A percentile compares a stretch with the other conserved stretches of the same genome.
phyloP scores from a whole-genome alignment of 2,329 filamentous ascomycete genomes.

The Nannizziopsis barbatae region DNA sequence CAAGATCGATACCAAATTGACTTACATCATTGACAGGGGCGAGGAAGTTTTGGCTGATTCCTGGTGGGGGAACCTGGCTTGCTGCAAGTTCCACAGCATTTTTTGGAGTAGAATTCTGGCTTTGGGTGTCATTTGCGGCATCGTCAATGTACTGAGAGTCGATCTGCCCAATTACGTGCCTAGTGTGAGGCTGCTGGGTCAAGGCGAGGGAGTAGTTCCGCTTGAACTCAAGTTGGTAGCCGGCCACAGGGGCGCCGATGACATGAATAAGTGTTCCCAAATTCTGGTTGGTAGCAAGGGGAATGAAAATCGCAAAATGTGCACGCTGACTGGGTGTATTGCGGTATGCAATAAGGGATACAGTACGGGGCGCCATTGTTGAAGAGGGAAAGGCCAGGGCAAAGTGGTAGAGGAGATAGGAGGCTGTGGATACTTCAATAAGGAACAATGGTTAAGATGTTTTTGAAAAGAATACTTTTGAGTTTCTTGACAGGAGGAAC shows the following conservation, averaged over 20 bases:
- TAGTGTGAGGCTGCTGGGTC: too few species aligned
- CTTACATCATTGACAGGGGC: conserved; percentile 28
- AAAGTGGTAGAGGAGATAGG: too few species aligned
- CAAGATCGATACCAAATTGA: background rate
- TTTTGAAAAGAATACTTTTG: too few species aligned
- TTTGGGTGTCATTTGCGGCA: too few species aligned
- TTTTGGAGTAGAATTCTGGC: conserved; percentile 20
- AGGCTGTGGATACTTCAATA: too few species aligned
- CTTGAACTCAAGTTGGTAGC: conserved; percentile 25
- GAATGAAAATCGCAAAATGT: conserved; percentile 26
- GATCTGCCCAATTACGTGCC: too few species aligned
- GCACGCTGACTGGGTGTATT: conserved; percentile 19
- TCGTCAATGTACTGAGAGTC: too few species aligned
- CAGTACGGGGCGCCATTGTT: conserved; percentile 19
- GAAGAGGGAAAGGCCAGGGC: too few species aligned
- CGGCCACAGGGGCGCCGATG: conserved; percentile 25
- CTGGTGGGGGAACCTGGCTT: conserved; percentile 20
- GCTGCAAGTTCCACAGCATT: conserved; percentile 23
- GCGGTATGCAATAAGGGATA: conserved; percentile 21
- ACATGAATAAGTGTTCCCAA: conserved; percentile 25
- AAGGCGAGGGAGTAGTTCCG: too few species aligned
- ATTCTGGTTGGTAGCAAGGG: conserved; percentile 14
- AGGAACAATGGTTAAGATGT: too few species aligned
- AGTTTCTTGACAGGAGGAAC: too few species aligned
- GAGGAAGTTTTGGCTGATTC: conserved; percentile 26